Percentiles rank a stretch among this genome's conserved stretches.
Conservation (phyloP, 805 yeast genomes). For the Priceomyces melissophilus region DNA sequence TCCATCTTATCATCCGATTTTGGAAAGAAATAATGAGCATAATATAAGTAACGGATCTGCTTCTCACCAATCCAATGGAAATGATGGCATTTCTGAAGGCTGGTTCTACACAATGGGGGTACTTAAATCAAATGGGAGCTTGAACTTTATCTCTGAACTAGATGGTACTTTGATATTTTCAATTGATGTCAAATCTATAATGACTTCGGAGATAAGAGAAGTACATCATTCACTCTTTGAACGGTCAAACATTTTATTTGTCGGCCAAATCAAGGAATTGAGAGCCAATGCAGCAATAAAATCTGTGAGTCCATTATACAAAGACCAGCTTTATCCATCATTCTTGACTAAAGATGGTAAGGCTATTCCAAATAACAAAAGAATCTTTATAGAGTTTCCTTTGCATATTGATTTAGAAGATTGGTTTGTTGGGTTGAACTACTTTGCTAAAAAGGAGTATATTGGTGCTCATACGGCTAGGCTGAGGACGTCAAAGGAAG, state of each 20-base stretch:
- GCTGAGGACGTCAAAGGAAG: not conserved
- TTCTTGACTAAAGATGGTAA: conserved; percentile 35
- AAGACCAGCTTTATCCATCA: conserved; percentile 20
- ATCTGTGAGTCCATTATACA: conserved; percentile 17
- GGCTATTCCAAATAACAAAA: conserved; percentile 26
- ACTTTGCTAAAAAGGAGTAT: conserved; percentile 60
- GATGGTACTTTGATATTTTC: conserved; percentile 64
- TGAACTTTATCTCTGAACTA: conserved; percentile 57
- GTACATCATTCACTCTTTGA: conserved; percentile 62
- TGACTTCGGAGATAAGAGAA: conserved; percentile 60
- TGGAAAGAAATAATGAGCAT: conserved; percentile 5
- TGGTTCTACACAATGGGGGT: conserved; percentile 78
- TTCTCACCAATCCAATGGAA: conserved; percentile 1
- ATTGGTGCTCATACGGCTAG: conserved; percentile 27
- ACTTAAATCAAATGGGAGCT: conserved; percentile 57
- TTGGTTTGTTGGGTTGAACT: conserved; percentile 67
- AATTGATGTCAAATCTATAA: conserved; percentile 49
- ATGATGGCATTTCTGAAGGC: conserved; percentile 39
- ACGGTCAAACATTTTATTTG: conserved; percentile 53
- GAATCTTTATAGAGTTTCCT: conserved; percentile 61
- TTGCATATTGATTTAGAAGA: conserved; percentile 69
- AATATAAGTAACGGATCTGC: conserved; percentile 5
- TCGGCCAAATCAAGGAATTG: conserved; percentile 56
- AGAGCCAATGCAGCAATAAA: conserved; percentile 42
- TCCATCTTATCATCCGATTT: conserved; percentile 24